Conservation (phyloP, 306 rosid species). For the Glycyrrhiza uralensis region DNA sequence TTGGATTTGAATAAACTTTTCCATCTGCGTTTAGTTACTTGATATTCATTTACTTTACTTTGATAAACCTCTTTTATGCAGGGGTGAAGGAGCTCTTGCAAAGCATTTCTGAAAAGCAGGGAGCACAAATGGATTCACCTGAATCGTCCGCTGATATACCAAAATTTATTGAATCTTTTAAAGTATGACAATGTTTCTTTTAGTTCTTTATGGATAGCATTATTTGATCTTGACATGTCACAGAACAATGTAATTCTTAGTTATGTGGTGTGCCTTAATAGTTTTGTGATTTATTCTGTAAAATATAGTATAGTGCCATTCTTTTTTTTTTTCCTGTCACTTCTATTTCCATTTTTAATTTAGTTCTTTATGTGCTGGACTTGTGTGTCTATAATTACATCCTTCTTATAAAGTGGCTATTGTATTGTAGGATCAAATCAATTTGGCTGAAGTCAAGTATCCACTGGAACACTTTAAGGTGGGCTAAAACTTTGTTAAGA, state of each 20-base stretch:
- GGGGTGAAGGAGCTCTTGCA: slow-evolving; percentile 91
- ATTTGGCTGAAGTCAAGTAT: slow-evolving; percentile 74
- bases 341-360: background rate
- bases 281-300: background rate
- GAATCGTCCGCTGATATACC: slow-evolving; percentile 85
- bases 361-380: slow-evolving; percentile 23
- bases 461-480: slow-evolving; percentile 86
- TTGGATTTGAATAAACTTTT: slow-evolving; percentile 10
- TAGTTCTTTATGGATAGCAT: slow-evolving; percentile 25
- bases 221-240: slow-evolving; percentile 14
- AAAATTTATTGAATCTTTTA: slow-evolving; percentile 63
- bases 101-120: slow-evolving; percentile 89
- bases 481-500: slow-evolving; percentile 4
- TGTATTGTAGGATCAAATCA: slow-evolving; percentile 80
- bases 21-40: background rate
- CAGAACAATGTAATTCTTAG: background rate
- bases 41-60: slow-evolving; percentile 6
- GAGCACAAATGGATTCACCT: slow-evolving; percentile 69
- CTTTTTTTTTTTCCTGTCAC: slow-evolving; percentile 1
- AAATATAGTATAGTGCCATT: background rate
- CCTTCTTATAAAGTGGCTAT: slow-evolving; percentile 20
- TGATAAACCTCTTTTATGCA: slow-evolving; percentile 32
- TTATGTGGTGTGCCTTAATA: background rate
- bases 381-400: background rate
- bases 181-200: slow-evolving; percentile 54